Conservation (phyloP, 352 stramenopile species). For the Phytophthora crassamura region DNA sequence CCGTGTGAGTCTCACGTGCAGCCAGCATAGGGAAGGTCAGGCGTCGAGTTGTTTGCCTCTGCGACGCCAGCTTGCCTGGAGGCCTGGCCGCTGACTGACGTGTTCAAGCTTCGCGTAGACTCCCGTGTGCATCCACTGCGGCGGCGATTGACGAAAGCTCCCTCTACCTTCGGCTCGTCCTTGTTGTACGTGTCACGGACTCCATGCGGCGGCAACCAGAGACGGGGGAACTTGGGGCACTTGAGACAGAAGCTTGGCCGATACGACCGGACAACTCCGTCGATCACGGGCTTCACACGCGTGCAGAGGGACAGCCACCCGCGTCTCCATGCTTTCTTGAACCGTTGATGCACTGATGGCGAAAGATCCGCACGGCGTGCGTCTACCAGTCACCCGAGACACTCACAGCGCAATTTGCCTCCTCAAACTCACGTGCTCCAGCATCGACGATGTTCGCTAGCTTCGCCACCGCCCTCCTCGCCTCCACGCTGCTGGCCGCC, state of each 20-base stretch:
- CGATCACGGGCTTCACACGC: slow-evolving; percentile 22
- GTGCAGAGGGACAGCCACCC: slow-evolving; percentile 7
- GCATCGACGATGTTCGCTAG: slow-evolving; percentile 20
- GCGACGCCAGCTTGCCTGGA: background rate
- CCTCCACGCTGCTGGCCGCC: slow-evolving; percentile 34
- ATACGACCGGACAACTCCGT: slow-evolving; percentile 21
- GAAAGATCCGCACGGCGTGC: slow-evolving; percentile 12
- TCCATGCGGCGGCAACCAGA: slow-evolving; percentile 11
- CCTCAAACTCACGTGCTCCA: slow-evolving; percentile 10
- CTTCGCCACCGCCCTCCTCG: slow-evolving; percentile 29
- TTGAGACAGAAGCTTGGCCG: background rate
- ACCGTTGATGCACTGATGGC: slow-evolving; percentile 11
- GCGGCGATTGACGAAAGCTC: slow-evolving; percentile 22
- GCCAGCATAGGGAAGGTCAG: background rate
- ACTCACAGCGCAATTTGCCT: slow-evolving; percentile 29
- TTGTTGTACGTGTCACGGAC: slow-evolving; percentile 26
- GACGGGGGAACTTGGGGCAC: slow-evolving; percentile 11
- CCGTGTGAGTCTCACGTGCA: background rate
- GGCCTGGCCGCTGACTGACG: background rate
- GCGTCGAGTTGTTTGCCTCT: slow-evolving; percentile 11
- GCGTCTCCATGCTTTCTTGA: slow-evolving; percentile 21
- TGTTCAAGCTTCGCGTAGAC: slow-evolving; percentile 6
- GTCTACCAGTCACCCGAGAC: slow-evolving; percentile 1
- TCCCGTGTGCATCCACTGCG: background rate
- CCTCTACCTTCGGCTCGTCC: slow-evolving; percentile 15